These are phyloP conservation scores for Paraphaeosphaeria sporulosa DNA, from an alignment of 2,329 filamentous ascomycete genomes.

Conservation along the genomic window DNA sequence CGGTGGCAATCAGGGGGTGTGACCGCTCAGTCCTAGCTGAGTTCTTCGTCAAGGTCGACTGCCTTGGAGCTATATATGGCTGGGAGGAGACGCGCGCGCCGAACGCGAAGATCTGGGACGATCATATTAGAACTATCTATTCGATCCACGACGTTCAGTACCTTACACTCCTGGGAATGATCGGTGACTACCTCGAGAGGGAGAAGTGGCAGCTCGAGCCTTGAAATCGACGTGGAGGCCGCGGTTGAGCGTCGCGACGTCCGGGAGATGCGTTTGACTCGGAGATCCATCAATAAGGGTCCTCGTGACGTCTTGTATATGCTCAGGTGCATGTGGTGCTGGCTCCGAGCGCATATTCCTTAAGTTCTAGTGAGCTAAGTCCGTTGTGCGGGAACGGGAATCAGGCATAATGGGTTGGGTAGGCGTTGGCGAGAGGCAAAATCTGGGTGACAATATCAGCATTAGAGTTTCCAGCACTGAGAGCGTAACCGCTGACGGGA, in stretches of 20 bases:
- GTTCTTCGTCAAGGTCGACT: slow-evolving; percentile 4
- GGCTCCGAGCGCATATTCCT: not conserved
- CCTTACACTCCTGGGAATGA: not conserved
- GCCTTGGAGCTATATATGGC: not conserved
- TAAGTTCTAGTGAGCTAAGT: too few relatives aligned
- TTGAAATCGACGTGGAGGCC: not conserved
- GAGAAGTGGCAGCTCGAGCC: not conserved
- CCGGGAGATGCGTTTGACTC: not conserved
- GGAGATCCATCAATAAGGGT: not conserved
- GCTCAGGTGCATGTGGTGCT: not conserved
- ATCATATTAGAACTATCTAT: too few relatives aligned
- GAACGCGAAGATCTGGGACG: too few relatives aligned
- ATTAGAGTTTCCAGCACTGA: not conserved
- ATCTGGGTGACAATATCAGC: not conserved
- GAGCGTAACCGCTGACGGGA: not conserved
- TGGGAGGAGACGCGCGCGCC: not conserved
- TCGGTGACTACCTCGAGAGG: not conserved
- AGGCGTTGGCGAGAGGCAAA: not conserved
- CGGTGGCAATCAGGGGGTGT: not conserved
- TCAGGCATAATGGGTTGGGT: not conserved
- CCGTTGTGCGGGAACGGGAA: too few relatives aligned
- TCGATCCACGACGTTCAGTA: too few relatives aligned
- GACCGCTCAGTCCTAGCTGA: not conserved
- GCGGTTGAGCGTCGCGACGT: not conserved
- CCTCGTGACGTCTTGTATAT: not conserved